Evolutionary conservation across 345 rosid species (phyloP).

Genomic region (Durio zibethinus): DNA sequence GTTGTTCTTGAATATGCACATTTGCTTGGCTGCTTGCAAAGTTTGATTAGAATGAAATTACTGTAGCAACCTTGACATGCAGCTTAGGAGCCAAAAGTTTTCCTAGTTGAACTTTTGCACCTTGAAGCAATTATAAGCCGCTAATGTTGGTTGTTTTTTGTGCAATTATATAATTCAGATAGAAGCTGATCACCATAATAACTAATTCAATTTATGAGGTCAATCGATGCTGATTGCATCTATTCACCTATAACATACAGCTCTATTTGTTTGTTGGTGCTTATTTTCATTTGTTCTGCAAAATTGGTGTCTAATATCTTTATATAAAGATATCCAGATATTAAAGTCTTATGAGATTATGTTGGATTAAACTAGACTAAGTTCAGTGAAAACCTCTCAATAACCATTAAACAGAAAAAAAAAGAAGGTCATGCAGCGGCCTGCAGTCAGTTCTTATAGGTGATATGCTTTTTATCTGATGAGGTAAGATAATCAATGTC

Average conservation of each 20-base stretch:
- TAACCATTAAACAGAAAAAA: neutral
- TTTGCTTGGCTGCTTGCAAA: neutral
- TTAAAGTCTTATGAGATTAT: neutral
- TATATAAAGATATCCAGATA: neutral
- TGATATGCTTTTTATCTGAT: neutral
- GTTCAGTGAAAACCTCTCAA: neutral
- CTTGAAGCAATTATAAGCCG: neutral
- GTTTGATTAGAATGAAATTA: neutral
- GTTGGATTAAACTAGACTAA: neutral
- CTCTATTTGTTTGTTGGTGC: neutral
- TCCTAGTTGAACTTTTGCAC: neutral
- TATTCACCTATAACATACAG: neutral
- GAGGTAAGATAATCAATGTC: neutral
- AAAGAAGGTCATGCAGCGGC: neutral
- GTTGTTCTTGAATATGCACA: neutral
- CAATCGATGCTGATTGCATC: neutral
- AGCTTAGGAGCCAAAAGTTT: neutral
- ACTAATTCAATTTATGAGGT: neutral
- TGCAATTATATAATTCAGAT: neutral
- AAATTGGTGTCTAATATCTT: neutral
- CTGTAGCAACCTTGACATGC: neutral
- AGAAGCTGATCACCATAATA: neutral
- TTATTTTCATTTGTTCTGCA: neutral
- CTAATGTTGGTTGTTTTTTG: neutral
- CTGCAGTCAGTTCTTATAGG: neutral